Percentiles rank a stretch among this genome's conserved stretches.
These are phyloP conservation scores for Acrasis kona DNA, from an alignment of 78 protist species.

Conservation along the genomic window DNA sequence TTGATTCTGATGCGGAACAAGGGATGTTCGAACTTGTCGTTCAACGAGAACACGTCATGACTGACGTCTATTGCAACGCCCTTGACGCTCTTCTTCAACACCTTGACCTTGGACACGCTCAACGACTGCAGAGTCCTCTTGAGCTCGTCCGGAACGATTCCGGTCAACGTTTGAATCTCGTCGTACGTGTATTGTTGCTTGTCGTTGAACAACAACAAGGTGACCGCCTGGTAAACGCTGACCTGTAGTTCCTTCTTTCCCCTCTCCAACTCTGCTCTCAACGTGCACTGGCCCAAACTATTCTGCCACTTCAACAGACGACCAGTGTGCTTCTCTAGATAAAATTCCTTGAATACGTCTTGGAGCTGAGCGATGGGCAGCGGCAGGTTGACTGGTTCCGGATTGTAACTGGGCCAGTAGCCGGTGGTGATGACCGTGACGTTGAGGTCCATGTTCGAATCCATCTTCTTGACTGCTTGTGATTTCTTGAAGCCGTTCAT, in stretches of 20 bases:
- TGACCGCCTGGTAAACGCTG: conserved; percentile 67
- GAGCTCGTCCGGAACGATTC: conserved; percentile 47
- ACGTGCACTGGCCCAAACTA: conserved; percentile 38
- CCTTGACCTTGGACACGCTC: conserved; percentile 7
- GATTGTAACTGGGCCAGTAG: conserved; percentile 75
- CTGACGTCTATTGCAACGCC: conserved; percentile 19
- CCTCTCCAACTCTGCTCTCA: conserved; percentile 34
- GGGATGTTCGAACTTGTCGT: conserved; percentile 45
- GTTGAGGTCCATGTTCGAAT: conserved; percentile 29
- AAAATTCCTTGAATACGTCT: conserved; percentile 56
- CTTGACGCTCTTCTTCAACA: conserved; percentile 21
- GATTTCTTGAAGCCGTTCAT: conserved; percentile 27
- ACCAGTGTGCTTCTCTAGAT: conserved; percentile 53
- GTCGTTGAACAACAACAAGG: conserved; percentile 66
- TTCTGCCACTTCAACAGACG: conserved; percentile 73
- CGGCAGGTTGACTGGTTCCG: background rate
- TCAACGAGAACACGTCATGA: conserved; percentile 72
- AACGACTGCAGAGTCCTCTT: conserved; percentile 56
- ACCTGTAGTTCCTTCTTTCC: conserved; percentile 67
- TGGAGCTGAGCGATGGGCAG: conserved; percentile 12
- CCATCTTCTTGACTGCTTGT: background rate
- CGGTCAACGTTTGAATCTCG: conserved; percentile 27
- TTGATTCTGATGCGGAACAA: conserved; percentile 66
- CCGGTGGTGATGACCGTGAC: conserved; percentile 71
- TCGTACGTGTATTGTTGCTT: conserved; percentile 15